phyloP scores from a whole-genome alignment of 305 asterid species.

The Coffea humblotiana region DNA sequence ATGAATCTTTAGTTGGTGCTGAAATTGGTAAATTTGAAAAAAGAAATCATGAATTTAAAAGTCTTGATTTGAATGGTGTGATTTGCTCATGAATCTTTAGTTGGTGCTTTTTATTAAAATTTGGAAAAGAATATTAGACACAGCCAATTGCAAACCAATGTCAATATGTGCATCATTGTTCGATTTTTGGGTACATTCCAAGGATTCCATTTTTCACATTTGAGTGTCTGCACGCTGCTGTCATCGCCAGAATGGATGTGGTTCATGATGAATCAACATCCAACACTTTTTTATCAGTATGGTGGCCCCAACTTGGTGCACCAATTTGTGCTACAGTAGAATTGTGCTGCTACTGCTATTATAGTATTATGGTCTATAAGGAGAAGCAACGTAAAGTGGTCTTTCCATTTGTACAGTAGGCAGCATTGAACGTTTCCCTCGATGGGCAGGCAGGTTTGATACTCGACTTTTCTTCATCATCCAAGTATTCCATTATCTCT shows the following conservation, averaged over 20 bases:
- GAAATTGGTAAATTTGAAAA: too few species aligned
- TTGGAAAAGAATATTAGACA: neutral
- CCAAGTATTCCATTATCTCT: conserved; percentile 16
- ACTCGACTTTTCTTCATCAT: conserved; percentile 13
- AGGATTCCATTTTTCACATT: neutral
- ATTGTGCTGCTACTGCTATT: too few species aligned
- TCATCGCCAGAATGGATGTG: neutral
- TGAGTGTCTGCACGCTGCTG: neutral
- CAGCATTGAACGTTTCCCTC: neutral
- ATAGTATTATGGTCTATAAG: too few species aligned
- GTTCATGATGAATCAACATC: neutral
- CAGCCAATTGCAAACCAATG: neutral
- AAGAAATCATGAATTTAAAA: too few species aligned
- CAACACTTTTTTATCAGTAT: neutral
- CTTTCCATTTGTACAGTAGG: neutral
- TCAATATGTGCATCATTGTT: neutral
- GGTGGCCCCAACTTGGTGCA: neutral
- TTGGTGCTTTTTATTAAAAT: neutral
- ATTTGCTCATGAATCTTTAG: too few species aligned
- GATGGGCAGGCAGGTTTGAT: neutral
- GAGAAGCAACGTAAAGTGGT: too few species aligned
- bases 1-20: too few species aligned
- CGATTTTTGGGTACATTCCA: neutral
- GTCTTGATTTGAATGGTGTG: too few species aligned
- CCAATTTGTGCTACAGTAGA: neutral